Evolutionary conservation across 2,329 filamentous ascomycete species (phyloP), one percentile per base, ranked within the genome.

Genomic region (Monilinia fructicola): DNA sequence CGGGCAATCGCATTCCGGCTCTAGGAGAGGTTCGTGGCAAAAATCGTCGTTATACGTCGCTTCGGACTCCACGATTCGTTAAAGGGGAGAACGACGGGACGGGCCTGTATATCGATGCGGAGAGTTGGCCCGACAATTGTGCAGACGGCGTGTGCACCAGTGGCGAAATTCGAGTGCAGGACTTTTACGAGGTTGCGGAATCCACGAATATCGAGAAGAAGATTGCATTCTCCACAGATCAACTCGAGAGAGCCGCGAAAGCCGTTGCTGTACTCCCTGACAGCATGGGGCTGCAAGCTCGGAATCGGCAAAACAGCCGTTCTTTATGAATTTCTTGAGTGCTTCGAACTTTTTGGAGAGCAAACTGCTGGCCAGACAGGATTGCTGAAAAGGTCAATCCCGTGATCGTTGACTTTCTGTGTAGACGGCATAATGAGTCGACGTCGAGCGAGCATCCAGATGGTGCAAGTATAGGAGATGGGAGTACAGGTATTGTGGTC

Each of bases 281-380:
- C 48, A 79, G 77, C 74, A 76, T 61, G 53, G 65, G 28, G 67
- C 55, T 64, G 69, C 71, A 6, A 65, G 65, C n/a, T 64, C 59
- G 18, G 70, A 72, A 52, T 65, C 67, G 3, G 69, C 71, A 6
- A 71, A 71, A 28, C 71, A 74, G 38, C 92, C 92, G 0, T 84
- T 97, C 72, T 96, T 90, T 74, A 81, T 98, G 78, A 99, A 98
- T 78, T 98, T 97, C 76, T 78, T 97, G 69, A 92, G 85, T 72
- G 95, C 90, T 0, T 94, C 90, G 77, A 97, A 97, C n/a, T 80
- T 98, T 98, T 81, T 98, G 94, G 88, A 93, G 92, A 71, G 83
- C 89, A 1, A 87, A 86, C 65, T 97, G 93, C 78, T 99, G 95
- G 95, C 95, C 95, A 0, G 93, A 97, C 78, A 89, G 86, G 74